Evolutionary conservation across 2,329 filamentous ascomycete genomes (phyloP).

Genomic region (Pyricularia sp.): DNA sequence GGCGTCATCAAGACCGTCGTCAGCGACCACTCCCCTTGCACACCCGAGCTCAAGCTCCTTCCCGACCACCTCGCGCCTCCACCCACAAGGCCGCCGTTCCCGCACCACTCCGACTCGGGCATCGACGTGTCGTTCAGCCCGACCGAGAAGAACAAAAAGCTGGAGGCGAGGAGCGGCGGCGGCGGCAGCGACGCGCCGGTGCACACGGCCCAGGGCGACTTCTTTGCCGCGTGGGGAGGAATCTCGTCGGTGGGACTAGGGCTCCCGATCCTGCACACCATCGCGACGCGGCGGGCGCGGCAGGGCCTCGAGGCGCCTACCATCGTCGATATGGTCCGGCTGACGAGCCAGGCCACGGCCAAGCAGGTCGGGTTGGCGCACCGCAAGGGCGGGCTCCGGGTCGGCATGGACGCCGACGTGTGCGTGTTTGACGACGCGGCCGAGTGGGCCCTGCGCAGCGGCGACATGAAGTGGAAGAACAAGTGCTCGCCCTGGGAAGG

Average conservation of each 20-base stretch:
- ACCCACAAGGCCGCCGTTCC: slow-evolving; percentile 18
- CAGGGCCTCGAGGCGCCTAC: slow-evolving; percentile 9
- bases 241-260: slow-evolving; percentile 90
- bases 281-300: slow-evolving; percentile 36
- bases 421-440: slow-evolving; percentile 84
- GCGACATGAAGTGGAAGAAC: slow-evolving; percentile 89
- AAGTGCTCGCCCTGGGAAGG: slow-evolving; percentile 86
- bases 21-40: slow-evolving; percentile 92
- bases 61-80: slow-evolving; percentile 47
- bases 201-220: slow-evolving; percentile 49
- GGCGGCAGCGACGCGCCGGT: background rate
- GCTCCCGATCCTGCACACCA: slow-evolving; percentile 78
- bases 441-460: slow-evolving; percentile 58
- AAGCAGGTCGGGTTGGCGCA: slow-evolving; percentile 74
- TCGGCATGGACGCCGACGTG: slow-evolving; percentile 79
- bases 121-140: slow-evolving; percentile 30
- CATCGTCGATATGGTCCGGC: slow-evolving; percentile 69
- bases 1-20: slow-evolving; percentile 87
- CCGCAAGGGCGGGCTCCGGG: slow-evolving; percentile 66
- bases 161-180: slow-evolving; percentile 10
- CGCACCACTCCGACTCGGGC: slow-evolving; percentile 33
- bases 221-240: slow-evolving; percentile 93
- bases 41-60: slow-evolving; percentile 81
- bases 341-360: slow-evolving; percentile 80
- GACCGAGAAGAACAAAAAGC: background rate